Evolutionary conservation across 2,329 filamentous ascomycete species (phyloP).

Genomic region (Microsporum canis): DNA sequence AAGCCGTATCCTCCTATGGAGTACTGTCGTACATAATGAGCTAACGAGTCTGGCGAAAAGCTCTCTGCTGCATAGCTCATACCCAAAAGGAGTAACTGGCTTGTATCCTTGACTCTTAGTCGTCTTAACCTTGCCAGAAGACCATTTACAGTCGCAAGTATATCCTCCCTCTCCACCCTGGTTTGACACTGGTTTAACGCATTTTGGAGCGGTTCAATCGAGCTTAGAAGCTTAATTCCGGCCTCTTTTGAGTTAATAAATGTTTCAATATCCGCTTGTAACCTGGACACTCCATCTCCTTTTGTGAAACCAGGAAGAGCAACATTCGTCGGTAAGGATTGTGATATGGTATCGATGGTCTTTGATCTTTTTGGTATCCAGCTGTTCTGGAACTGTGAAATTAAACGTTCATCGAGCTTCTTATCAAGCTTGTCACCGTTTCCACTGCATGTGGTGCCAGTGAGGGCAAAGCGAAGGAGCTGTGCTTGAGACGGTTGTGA

Average conservation of each 20-base stretch:
- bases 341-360: not conserved
- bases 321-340: not conserved
- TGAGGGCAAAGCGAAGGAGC: constrained; percentile 26
- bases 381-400: constrained; percentile 15
- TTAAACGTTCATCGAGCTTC: constrained; percentile 13
- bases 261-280: constrained; percentile 6
- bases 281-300: constrained; percentile 2
- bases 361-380: not conserved
- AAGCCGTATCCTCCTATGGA: constrained; percentile 4
- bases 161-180: constrained; percentile 21
- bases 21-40: constrained; percentile 19
- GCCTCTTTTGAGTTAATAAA: constrained; percentile 4
- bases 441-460: constrained; percentile 14
- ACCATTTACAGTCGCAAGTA: constrained; percentile 24
- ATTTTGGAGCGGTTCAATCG: constrained; percentile 11
- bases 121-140: constrained; percentile 20
- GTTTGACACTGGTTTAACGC: constrained; percentile 19
- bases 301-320: not conserved
- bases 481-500: constrained; percentile 18
- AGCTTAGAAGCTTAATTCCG: not conserved
- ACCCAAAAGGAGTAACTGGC: constrained; percentile 15
- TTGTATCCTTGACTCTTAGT: constrained; percentile 12
- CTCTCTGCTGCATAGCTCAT: constrained; percentile 24
- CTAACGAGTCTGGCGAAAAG: constrained; percentile 22
- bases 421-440: constrained; percentile 4